These are phyloP conservation scores for Wickerhamomyces sp. DNA, from an alignment of 1,139 yeast genomes.

Conservation along the genomic window DNA sequence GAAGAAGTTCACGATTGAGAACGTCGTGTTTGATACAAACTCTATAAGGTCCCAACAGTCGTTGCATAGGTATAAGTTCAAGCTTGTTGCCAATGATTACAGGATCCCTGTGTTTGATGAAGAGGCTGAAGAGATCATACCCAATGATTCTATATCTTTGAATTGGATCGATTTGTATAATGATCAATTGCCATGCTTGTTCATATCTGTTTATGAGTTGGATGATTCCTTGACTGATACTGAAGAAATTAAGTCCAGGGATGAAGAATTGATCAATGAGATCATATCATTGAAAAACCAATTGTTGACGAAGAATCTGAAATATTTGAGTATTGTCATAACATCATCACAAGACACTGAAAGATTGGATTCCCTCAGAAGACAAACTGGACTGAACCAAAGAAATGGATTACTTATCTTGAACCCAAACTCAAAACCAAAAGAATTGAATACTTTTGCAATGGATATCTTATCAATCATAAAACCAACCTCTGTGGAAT, in stretches of 20 bases:
- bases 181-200: constrained; percentile 33
- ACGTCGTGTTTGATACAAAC: constrained; percentile 27
- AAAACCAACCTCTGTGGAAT: constrained; percentile 37
- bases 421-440: constrained; percentile 31
- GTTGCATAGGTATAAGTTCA: constrained; percentile 23
- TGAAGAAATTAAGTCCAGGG: constrained; percentile 24
- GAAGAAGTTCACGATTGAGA: constrained; percentile 24
- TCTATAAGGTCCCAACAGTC: constrained; percentile 18
- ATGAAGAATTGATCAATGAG: constrained; percentile 31
- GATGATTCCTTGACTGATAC: constrained; percentile 19
- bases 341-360: constrained; percentile 21
- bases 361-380: constrained; percentile 35
- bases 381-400: constrained; percentile 36
- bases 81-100: constrained; percentile 25
- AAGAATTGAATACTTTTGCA: constrained; percentile 36
- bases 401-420: constrained; percentile 39
- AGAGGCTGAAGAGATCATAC: constrained; percentile 34
- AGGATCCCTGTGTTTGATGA: constrained; percentile 16
- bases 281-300: constrained; percentile 31
- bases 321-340: constrained; percentile 29
- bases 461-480: constrained; percentile 34
- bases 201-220: constrained; percentile 38
- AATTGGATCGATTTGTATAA: background rate
- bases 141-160: constrained; percentile 21
- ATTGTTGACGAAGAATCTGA: constrained; percentile 28